A percentile compares a stretch with the other conserved stretches of the same genome.
Evolutionary conservation across 1,284 basidiomycete genomes (phyloP).

Genomic region (Pseudozyma tsukubaensis): DNA sequence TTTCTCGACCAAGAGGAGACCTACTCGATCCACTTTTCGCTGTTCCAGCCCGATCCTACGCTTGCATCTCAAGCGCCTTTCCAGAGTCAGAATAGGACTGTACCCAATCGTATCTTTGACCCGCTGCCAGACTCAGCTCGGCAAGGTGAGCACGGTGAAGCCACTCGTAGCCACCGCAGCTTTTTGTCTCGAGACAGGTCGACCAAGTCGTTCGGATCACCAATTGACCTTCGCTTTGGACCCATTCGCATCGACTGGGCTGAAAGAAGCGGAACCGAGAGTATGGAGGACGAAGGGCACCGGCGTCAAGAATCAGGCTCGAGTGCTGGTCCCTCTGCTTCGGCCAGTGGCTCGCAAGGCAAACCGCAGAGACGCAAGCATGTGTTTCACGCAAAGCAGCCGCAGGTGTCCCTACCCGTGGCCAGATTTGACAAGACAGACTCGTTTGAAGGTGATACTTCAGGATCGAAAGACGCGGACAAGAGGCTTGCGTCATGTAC

Average conservation of each 20-base stretch:
- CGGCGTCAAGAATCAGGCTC: slow-evolving; percentile 9
- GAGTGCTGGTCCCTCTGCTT: slow-evolving; percentile 5
- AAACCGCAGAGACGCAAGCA: slow-evolving; percentile 29
- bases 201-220: slow-evolving; percentile 37
- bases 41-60: slow-evolving; percentile 27
- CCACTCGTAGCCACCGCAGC: slow-evolving; percentile 18
- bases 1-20: slow-evolving; percentile 39
- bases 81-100: slow-evolving; percentile 13
- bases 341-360: not conserved
- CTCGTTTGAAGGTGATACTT: slow-evolving; percentile 50
- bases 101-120: slow-evolving; percentile 20
- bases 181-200: slow-evolving; percentile 23
- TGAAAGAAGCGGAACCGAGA: slow-evolving; percentile 7
- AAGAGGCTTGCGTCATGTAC: slow-evolving; percentile 16
- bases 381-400: slow-evolving; percentile 43
- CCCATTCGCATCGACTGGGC: slow-evolving; percentile 59
- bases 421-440: slow-evolving; percentile 54
- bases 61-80: slow-evolving; percentile 21
- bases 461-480: slow-evolving; percentile 5
- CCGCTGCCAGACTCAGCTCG: slow-evolving; percentile 28
- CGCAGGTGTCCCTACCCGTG: slow-evolving; percentile 40
- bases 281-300: slow-evolving; percentile 7
- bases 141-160: slow-evolving; percentile 33
- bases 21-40: slow-evolving; percentile 44
- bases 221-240: slow-evolving; percentile 54